A percentile compares a stretch with the other conserved stretches of the same genome.
Conservation (phyloP, 768 basidiomycete species). For the Tricholoma sp. region DNA sequence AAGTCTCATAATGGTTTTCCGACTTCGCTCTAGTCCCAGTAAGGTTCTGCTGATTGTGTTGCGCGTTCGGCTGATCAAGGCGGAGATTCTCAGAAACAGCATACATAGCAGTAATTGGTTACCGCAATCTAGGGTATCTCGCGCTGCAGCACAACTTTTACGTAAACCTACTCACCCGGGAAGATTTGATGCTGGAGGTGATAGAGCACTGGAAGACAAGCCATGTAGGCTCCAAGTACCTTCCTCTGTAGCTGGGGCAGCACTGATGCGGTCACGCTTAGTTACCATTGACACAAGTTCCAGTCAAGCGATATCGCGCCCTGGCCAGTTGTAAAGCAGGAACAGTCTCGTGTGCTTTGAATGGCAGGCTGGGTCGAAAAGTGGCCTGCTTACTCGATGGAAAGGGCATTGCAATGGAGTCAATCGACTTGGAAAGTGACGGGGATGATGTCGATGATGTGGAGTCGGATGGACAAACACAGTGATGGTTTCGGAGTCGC, state of each 20-base stretch:
- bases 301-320: constrained; percentile 54
- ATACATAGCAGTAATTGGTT: constrained; percentile 60
- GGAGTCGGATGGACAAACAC: constrained; percentile 22
- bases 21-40: constrained; percentile 23
- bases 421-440: constrained; percentile 74
- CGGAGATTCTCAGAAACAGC: constrained; percentile 40
- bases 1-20: constrained; percentile 59
- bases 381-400: constrained; percentile 72
- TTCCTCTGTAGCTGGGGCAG: constrained; percentile 18
- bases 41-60: neutral
- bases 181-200: constrained; percentile 60
- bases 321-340: constrained; percentile 49
- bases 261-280: constrained; percentile 33
- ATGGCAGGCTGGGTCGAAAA: constrained; percentile 68
- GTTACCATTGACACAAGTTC: constrained; percentile 43
- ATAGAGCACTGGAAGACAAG: constrained; percentile 54
- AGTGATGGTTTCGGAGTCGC: constrained; percentile 6
- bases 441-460: constrained; percentile 38
- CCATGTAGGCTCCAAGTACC: constrained; percentile 46
- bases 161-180: constrained; percentile 53
- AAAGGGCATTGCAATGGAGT: constrained; percentile 60
- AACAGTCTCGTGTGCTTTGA: constrained; percentile 59
- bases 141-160: constrained; percentile 40
- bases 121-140: constrained; percentile 58
- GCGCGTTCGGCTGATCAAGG: constrained; percentile 27